A percentile compares a stretch with the other conserved stretches of the same genome.
phyloP scores from a whole-genome alignment of 129 eudicot species.

The Tagetes patula region DNA sequence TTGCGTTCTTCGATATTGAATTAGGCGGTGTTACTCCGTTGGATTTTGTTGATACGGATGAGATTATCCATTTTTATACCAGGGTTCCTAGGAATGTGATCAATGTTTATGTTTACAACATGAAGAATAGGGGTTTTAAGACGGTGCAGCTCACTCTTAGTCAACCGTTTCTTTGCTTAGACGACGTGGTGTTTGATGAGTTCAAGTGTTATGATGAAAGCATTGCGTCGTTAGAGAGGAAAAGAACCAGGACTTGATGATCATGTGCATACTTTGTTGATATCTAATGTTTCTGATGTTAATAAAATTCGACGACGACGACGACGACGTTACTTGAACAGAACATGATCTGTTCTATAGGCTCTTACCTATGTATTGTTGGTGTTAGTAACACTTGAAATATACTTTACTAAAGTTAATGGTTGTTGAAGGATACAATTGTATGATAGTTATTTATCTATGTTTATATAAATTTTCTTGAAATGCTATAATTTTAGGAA shows the following conservation, averaged over 20 bases:
- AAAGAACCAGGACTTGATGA: background rate
- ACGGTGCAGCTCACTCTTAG: background rate
- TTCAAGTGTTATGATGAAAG: constrained; percentile 22
- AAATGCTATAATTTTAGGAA: background rate
- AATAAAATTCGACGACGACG: too few relatives aligned
- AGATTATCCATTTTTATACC: background rate
- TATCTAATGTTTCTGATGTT: too few relatives aligned
- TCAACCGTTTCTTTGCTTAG: background rate
- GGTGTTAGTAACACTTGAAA: background rate
- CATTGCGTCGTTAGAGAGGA: constrained; percentile 7
- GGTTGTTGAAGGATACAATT: background rate
- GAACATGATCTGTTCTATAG: too few relatives aligned
- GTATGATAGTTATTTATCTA: background rate
- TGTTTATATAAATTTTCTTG: background rate
- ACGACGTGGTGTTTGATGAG: background rate
- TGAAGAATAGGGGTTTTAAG: constrained; percentile 8
- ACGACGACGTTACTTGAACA: too few relatives aligned
- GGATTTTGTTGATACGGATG: background rate
- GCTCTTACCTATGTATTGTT: too few relatives aligned
- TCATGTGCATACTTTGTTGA: background rate
- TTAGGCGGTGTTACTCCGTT: background rate
- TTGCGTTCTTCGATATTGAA: background rate
- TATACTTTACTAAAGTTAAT: background rate
- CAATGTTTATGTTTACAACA: constrained; percentile 1
- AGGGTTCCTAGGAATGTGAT: background rate